These are phyloP conservation scores for Geranium brycei DNA, from an alignment of 345 rosid species.

Conservation along the genomic window DNA sequence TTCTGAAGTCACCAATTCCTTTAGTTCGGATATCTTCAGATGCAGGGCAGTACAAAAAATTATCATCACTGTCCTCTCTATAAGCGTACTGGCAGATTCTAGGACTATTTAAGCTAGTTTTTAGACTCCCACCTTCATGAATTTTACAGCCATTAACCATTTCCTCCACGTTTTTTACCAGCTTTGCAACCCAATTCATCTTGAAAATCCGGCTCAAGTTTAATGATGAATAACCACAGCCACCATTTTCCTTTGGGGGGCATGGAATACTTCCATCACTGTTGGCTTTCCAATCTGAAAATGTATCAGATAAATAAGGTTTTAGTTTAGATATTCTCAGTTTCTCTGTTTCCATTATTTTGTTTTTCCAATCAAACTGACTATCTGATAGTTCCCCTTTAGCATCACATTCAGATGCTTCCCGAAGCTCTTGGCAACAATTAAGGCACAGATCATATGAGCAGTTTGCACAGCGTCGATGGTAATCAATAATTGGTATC, in stretches of 20 bases:
- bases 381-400: conserved; percentile 16
- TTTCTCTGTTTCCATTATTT: conserved; percentile 19
- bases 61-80: conserved; percentile 47
- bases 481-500: conserved; percentile 88
- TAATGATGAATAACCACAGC: conserved; percentile 57
- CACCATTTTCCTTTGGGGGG: conserved; percentile 75
- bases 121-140: conserved; percentile 22
- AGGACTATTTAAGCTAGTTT: conserved; percentile 20
- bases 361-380: conserved; percentile 20
- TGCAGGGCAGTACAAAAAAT: conserved; percentile 49
- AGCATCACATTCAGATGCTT: conserved; percentile 26
- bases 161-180: conserved; percentile 88
- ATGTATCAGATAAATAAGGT: conserved; percentile 40
- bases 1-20: conserved; percentile 54
- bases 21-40: conserved; percentile 39
- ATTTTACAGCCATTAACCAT: conserved; percentile 80
- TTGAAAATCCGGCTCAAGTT: conserved; percentile 77
- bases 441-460: conserved; percentile 71
- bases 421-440: conserved; percentile 93
- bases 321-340: conserved; percentile 22
- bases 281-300: conserved; percentile 79
- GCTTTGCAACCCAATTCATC: conserved; percentile 98
- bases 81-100: conserved; percentile 33
- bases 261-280: conserved; percentile 78
- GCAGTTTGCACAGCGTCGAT: conserved; percentile 78